Evolutionary conservation across 805 yeast species (phyloP).

Genomic region (Ogataea kodamae): DNA sequence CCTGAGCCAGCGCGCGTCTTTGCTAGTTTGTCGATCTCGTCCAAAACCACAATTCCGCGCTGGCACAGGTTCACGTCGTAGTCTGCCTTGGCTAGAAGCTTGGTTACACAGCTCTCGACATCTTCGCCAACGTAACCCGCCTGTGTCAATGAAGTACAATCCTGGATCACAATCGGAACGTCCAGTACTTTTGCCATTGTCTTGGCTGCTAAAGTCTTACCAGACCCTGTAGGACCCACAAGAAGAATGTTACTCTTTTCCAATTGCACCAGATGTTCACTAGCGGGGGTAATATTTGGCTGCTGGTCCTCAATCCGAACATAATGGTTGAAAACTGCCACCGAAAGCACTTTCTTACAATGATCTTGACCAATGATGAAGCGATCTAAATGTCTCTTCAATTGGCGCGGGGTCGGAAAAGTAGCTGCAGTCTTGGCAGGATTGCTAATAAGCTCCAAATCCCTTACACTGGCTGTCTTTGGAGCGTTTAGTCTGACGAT

Average conservation of each 20-base stretch:
- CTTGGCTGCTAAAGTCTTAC: conserved; percentile 55
- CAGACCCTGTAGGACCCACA: conserved; percentile 62
- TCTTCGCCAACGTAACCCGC: conserved; percentile 68
- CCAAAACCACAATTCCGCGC: conserved; percentile 56
- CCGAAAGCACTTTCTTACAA: conserved; percentile 56
- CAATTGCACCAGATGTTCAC: conserved; percentile 39
- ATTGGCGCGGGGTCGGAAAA: conserved; percentile 45
- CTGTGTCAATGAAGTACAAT: conserved; percentile 60
- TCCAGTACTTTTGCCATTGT: conserved; percentile 50
- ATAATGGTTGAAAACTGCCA: conserved; percentile 59
- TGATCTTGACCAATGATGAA: conserved; percentile 55
- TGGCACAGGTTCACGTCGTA: conserved; percentile 51
- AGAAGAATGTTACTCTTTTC: conserved; percentile 55
- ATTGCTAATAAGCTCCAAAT: conserved; percentile 2
- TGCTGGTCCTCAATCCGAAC: conserved; percentile 41
- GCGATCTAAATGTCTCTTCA: conserved; percentile 45
- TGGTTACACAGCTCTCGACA: conserved; percentile 54
- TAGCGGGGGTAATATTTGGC: conserved; percentile 8
- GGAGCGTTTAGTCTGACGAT: conserved; percentile 2
- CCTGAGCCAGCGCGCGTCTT: conserved; percentile 45
- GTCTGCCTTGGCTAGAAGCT: conserved; percentile 46
- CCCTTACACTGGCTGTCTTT: conserved; percentile 3
- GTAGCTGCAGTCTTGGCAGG: conserved; percentile 5
- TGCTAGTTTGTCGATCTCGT: conserved; percentile 57
- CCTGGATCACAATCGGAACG: conserved; percentile 57